Conservation (phyloP, 2,329 filamentous ascomycete genomes). For the Orbilia blumenaviensis region DNA sequence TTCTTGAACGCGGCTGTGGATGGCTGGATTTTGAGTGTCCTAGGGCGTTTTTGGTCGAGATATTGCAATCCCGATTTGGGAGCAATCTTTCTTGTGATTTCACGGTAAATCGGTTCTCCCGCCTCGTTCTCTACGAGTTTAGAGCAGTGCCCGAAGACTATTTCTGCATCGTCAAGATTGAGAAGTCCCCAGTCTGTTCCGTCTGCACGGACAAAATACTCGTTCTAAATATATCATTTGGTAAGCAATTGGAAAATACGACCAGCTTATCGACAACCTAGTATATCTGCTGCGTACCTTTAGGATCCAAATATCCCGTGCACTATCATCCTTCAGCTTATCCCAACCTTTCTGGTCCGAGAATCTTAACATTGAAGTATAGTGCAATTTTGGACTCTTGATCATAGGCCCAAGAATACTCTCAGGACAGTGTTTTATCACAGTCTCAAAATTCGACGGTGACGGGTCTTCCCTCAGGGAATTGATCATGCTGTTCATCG, state of each 20-base stretch:
- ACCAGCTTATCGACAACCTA: not conserved
- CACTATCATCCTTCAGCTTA: constrained; percentile 52
- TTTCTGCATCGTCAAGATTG: constrained; percentile 51
- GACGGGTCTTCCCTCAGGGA: constrained; percentile 46
- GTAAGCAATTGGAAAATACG: not conserved
- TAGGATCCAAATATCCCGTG: constrained; percentile 55
- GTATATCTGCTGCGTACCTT: constrained; percentile 20
- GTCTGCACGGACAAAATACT: constrained; percentile 54
- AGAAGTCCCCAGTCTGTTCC: constrained; percentile 53
- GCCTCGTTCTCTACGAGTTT: constrained; percentile 32
- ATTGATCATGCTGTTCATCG: constrained; percentile 52
- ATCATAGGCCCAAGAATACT: constrained; percentile 42
- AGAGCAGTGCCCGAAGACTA: constrained; percentile 40
- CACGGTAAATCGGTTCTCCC: constrained; percentile 25
- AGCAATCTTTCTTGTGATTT: constrained; percentile 47
- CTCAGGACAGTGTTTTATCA: constrained; percentile 46
- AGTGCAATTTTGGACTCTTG: constrained; percentile 54
- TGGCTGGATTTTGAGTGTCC: constrained; percentile 55
- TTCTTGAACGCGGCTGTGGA: constrained; percentile 54
- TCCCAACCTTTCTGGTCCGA: constrained; percentile 50
- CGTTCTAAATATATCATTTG: constrained; percentile 33
- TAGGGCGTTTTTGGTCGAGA: constrained; percentile 56
- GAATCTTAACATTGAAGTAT: constrained; percentile 54
- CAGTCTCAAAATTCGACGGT: constrained; percentile 40
- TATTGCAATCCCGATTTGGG: constrained; percentile 53